These are phyloP conservation scores for Vaccinium myrtillus DNA, from an alignment of 148 eudicot genomes.

Conservation along the genomic window DNA sequence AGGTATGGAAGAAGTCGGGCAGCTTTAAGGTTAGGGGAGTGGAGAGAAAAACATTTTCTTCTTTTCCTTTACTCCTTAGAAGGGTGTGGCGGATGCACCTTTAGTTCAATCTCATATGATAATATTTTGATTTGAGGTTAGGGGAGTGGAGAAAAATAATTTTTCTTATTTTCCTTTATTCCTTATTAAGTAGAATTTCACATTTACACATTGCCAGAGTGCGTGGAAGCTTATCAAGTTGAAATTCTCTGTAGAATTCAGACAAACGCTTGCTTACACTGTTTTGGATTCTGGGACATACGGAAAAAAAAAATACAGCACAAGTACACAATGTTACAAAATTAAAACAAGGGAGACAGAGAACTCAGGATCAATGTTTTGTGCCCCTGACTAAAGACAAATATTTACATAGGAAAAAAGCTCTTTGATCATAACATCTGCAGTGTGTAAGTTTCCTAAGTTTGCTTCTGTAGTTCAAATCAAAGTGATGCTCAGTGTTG, in stretches of 20 bases:
- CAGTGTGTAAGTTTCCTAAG: conserved; percentile 10
- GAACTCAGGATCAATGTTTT: not conserved
- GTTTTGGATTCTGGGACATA: no score
- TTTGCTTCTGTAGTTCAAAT: not conserved
- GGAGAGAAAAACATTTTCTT: not conserved
- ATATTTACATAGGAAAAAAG: not conserved
- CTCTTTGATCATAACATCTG: not conserved
- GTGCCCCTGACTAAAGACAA: not conserved
- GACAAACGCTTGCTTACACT: not conserved
- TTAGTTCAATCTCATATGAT: not conserved
- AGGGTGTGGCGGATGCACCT: not conserved
- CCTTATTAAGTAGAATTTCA: not conserved
- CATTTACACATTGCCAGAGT: not conserved
- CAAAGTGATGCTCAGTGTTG: conserved; percentile 20
- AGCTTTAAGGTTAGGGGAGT: not conserved
- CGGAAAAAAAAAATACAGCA: not conserved
- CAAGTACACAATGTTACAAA: not conserved
- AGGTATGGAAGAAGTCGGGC: not conserved
- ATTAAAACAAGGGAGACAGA: not conserved
- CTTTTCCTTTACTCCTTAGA: not conserved
- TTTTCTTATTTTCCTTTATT: no score
- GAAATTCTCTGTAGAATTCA: not conserved
- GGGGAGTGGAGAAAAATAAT: no score
- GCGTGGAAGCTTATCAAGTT: not conserved
- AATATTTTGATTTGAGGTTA: not conserved